A percentile compares a stretch with the other conserved stretches of the same genome.
These are phyloP conservation scores for Arthrobotrys megalospora DNA, from an alignment of 2,329 filamentous ascomycete genomes.

Conservation along the genomic window DNA sequence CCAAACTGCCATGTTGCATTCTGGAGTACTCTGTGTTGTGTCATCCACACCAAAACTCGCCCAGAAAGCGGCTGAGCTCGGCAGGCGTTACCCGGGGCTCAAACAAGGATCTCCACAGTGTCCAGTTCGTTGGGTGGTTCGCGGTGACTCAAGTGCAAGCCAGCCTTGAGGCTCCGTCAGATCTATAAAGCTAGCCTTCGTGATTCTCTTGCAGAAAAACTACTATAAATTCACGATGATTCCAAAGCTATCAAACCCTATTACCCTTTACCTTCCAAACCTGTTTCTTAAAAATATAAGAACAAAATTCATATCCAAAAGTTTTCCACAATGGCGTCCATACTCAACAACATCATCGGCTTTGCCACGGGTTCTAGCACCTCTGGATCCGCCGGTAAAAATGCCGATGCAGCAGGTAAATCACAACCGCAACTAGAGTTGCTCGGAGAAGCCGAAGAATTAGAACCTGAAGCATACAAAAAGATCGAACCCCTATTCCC, in stretches of 20 bases:
- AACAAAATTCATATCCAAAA: not conserved
- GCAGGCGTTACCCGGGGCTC: conserved; percentile 37
- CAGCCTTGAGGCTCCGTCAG: not conserved
- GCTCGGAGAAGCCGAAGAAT: conserved; percentile 41
- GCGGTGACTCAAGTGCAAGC: conserved; percentile 15
- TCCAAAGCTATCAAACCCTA: not conserved
- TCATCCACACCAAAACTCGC: not conserved
- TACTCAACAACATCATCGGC: conserved; percentile 38
- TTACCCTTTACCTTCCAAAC: not conserved
- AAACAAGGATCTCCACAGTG: conserved; percentile 23
- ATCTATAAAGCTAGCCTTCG: not conserved
- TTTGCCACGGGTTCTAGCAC: conserved; percentile 15
- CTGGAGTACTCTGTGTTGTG: conserved; percentile 3
- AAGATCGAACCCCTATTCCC: conserved; percentile 55
- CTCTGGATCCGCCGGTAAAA: conserved; percentile 6
- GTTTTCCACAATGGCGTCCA: conserved; percentile 43
- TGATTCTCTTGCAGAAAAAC: not conserved
- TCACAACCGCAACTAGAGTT: conserved; percentile 32
- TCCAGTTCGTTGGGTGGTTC: not conserved
- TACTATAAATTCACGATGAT: conserved; percentile 22
- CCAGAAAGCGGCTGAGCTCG: conserved; percentile 13
- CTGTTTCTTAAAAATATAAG: not conserved
- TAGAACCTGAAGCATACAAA: conserved; percentile 47
- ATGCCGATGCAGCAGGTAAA: conserved; percentile 18
- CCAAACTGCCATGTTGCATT: conserved; percentile 9